Conservation (phyloP, 345 rosid genomes). For the Pistacia integerrima region DNA sequence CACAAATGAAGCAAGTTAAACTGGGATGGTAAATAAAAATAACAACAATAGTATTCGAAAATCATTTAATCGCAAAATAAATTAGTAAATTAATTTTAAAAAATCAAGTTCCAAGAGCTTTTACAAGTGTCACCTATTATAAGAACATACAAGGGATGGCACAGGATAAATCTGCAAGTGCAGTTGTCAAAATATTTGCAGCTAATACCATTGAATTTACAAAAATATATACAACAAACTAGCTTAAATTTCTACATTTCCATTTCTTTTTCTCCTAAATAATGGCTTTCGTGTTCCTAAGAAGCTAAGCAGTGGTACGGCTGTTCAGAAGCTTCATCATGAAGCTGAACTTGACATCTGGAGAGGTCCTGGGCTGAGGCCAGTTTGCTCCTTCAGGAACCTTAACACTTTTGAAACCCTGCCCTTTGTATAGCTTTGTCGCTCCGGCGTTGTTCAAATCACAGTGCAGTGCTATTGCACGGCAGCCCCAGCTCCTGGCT, state of each 20-base stretch:
- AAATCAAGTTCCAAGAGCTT: background rate
- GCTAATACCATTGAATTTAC: background rate
- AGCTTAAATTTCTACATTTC: conserved; percentile 15
- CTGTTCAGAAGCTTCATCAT: conserved; percentile 88
- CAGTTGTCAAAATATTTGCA: background rate
- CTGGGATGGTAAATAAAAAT: too few species aligned
- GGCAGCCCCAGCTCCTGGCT: conserved; percentile 88
- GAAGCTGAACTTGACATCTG: conserved; percentile 63
- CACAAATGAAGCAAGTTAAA: too few species aligned
- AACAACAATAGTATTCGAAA: too few species aligned
- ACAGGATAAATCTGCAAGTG: background rate
- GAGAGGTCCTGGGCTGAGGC: conserved; percentile 76
- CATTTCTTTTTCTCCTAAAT: background rate
- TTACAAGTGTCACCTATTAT: background rate
- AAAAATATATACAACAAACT: conserved; percentile 10
- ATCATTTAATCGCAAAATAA: background rate
- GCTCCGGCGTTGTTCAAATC: conserved; percentile 78
- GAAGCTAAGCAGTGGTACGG: conserved; percentile 25
- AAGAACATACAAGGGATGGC: background rate
- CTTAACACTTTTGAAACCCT: conserved; percentile 69
- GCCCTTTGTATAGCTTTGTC: conserved; percentile 67
- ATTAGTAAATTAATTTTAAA: background rate
- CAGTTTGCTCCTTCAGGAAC: conserved; percentile 83
- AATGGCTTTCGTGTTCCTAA: background rate
- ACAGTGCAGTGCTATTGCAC: conserved; percentile 80